Percentiles rank a stretch among this genome's conserved stretches.
Conservation (phyloP, 331 rosid species). For the Malus hybrid region DNA sequence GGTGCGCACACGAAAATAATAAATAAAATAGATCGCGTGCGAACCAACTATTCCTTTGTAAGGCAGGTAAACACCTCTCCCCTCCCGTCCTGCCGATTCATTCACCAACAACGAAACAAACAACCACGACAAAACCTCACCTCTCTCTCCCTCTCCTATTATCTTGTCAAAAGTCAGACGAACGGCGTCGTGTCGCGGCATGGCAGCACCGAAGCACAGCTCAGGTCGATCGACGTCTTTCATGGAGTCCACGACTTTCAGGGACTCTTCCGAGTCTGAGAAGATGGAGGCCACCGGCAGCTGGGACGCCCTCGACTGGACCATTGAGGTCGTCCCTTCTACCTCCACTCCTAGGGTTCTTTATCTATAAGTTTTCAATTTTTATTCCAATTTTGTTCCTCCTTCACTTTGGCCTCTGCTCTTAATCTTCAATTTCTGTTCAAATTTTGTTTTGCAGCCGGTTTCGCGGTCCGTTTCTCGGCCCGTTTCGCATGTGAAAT, state of each 20-base stretch:
- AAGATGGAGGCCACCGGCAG: slow-evolving; percentile 61
- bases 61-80: neutral
- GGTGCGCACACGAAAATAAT: neutral
- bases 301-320: slow-evolving; percentile 94
- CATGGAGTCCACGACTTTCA: neutral
- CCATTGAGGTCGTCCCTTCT: slow-evolving; percentile 55
- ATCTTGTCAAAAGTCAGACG: neutral
- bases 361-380: neutral
- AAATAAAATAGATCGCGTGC: neutral
- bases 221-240: slow-evolving; percentile 47
- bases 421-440: neutral
- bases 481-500: slow-evolving; percentile 36
- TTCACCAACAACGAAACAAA: neutral
- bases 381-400: neutral
- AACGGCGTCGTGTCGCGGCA: slow-evolving; percentile 22
- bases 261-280: slow-evolving; percentile 56
- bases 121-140: neutral
- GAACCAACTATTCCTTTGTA: neutral
- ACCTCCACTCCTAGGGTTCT: neutral
- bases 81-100: neutral
- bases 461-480: slow-evolving; percentile 12
- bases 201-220: slow-evolving; percentile 35
- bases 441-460: slow-evolving; percentile 38
- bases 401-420: neutral
- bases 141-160: neutral